These are phyloP conservation scores for Cucumis hystrix DNA, from an alignment of 306 rosid genomes.

Conservation along the genomic window DNA sequence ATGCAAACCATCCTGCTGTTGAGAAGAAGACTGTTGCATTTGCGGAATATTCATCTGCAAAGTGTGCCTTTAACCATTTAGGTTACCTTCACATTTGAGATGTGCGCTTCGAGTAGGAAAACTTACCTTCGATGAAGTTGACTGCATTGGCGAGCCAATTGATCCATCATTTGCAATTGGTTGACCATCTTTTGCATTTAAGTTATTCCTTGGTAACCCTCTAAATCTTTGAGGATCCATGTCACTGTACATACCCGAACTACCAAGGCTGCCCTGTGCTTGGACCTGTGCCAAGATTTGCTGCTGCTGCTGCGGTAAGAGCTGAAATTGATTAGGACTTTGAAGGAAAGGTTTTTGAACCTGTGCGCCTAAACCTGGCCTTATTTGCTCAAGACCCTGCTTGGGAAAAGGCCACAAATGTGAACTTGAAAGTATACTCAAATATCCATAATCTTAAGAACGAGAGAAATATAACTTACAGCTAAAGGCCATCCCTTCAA, in stretches of 20 bases:
- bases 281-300: conserved; percentile 77
- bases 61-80: conserved; percentile 3
- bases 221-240: conserved; percentile 75
- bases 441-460: conserved; percentile 5
- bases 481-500: conserved; percentile 95
- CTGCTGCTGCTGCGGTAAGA: conserved; percentile 72
- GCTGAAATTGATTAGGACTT: conserved; percentile 70
- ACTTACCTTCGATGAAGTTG: conserved; percentile 66
- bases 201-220: conserved; percentile 58
- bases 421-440: conserved; percentile 13
- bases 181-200: conserved; percentile 66
- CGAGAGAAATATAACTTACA: conserved; percentile 35
- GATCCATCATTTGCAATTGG: conserved; percentile 61
- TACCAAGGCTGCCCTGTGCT: conserved; percentile 60
- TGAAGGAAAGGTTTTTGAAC: conserved; percentile 87
- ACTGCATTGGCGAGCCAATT: conserved; percentile 85
- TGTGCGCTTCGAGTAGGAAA: conserved; percentile 10
- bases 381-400: conserved; percentile 79
- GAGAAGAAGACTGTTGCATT: conserved; percentile 68
- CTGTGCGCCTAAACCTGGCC: conserved; percentile 73
- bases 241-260: conserved; percentile 52
- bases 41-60: conserved; percentile 68
- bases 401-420: conserved; percentile 14
- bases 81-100: not conserved
- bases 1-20: conserved; percentile 78